Conservation (phyloP, 371 early-diverging fungal genomes). For the Saksenaea oblongispora region DNA sequence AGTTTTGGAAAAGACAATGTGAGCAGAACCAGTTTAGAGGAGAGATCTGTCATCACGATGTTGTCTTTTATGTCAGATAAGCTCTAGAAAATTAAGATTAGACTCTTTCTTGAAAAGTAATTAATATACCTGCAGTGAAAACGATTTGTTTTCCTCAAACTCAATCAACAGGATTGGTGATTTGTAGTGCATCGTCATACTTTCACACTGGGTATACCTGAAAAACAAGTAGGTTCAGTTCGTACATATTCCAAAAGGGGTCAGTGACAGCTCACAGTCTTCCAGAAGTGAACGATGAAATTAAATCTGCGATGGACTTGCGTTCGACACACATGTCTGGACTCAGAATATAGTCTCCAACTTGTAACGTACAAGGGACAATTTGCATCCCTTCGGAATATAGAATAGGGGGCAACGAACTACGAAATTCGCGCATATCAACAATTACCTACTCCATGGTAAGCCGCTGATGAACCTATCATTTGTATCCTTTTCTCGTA, state of each 20-base stretch:
- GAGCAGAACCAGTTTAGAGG: slow-evolving; percentile 80
- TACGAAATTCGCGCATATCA: slow-evolving; percentile 95
- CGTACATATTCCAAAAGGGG: background rate
- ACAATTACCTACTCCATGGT: slow-evolving; percentile 65
- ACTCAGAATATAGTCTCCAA: slow-evolving; percentile 96
- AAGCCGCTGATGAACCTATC: background rate
- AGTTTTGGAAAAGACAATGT: slow-evolving; percentile 86
- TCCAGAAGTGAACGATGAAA: slow-evolving; percentile 83
- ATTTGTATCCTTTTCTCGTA: slow-evolving; percentile 3
- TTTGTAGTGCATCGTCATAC: slow-evolving; percentile 86
- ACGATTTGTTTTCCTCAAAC: slow-evolving; percentile 86
- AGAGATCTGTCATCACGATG: slow-evolving; percentile 59
- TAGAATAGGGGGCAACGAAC: slow-evolving; percentile 87
- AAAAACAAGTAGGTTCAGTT: background rate
- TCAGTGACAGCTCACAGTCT: slow-evolving; percentile 69
- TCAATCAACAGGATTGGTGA: slow-evolving; percentile 91
- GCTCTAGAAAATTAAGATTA: slow-evolving; percentile 16
- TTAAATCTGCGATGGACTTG: slow-evolving; percentile 91
- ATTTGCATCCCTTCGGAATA: slow-evolving; percentile 80
- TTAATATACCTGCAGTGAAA: slow-evolving; percentile 61
- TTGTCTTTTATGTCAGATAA: slow-evolving; percentile 60
- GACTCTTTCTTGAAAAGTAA: slow-evolving; percentile 17
- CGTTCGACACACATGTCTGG: slow-evolving; percentile 92
- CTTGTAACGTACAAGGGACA: slow-evolving; percentile 82
- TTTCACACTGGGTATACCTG: slow-evolving; percentile 86